These are phyloP conservation scores for Thalassiosira exigua DNA, from an alignment of 352 stramenopile species.

Conservation along the genomic window DNA sequence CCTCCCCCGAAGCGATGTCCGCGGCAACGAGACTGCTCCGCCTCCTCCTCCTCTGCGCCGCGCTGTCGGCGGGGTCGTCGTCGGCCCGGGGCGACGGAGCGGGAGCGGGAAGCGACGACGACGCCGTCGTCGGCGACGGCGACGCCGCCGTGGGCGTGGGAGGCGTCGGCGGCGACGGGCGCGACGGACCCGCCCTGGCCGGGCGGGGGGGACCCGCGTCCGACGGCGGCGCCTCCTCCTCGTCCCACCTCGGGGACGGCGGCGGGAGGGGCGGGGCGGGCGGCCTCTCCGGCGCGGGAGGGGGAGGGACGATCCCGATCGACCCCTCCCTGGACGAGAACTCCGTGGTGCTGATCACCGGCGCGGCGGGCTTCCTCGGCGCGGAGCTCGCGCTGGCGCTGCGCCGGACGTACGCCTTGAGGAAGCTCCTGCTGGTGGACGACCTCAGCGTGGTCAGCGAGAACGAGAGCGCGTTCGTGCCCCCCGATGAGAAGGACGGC, in stretches of 20 bases:
- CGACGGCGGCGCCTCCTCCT: too few species aligned
- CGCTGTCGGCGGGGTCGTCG: not conserved
- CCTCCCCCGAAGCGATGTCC: too few species aligned
- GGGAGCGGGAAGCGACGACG: not conserved
- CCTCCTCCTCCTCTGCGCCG: too few species aligned
- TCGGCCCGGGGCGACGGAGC: not conserved
- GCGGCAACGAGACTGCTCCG: too few species aligned
- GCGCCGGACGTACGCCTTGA: slow-evolving; percentile 67
- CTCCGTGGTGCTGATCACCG: slow-evolving; percentile 87
- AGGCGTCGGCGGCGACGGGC: not conserved
- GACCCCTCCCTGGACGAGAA: slow-evolving; percentile 22
- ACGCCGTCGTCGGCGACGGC: slow-evolving; percentile 1
- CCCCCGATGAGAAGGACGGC: slow-evolving; percentile 5
- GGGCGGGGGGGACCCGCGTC: too few species aligned
- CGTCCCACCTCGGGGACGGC: too few species aligned
- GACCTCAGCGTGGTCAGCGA: slow-evolving; percentile 49
- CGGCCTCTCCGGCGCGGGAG: too few species aligned
- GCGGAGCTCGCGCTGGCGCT: slow-evolving; percentile 76
- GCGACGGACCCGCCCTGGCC: not conserved
- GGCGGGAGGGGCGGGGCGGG: too few species aligned
- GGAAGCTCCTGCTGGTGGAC: slow-evolving; percentile 74
- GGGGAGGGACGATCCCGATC: too few species aligned
- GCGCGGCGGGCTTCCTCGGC: slow-evolving; percentile 91
- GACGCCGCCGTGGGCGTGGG: not conserved
- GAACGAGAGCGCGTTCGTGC: slow-evolving; percentile 35